Evolutionary conservation across 2,329 filamentous ascomycete genomes (phyloP).

Genomic region (Alternaria sp.): DNA sequence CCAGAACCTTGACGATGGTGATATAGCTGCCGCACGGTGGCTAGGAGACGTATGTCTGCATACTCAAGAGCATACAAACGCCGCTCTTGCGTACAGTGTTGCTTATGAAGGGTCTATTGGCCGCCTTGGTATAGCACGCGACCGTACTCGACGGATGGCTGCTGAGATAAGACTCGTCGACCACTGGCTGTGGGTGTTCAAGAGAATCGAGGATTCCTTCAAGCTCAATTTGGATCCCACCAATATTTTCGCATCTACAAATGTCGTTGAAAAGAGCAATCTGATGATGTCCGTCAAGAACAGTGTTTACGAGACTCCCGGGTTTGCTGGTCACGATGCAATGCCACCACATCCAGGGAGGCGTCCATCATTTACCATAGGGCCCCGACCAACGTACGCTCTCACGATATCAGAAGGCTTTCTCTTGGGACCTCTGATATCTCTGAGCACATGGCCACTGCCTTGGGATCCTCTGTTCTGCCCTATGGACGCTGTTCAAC

Average conservation of each 20-base stretch:
- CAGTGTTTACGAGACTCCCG: slow-evolving; percentile 13
- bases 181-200: slow-evolving; percentile 30
- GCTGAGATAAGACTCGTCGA: slow-evolving; percentile 37
- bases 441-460: slow-evolving; percentile 36
- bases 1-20: slow-evolving; percentile 40
- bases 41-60: slow-evolving; percentile 46
- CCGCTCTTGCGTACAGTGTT: slow-evolving; percentile 42
- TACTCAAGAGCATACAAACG: slow-evolving; percentile 39
- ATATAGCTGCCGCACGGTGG: slow-evolving; percentile 47
- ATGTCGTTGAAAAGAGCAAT: slow-evolving; percentile 34
- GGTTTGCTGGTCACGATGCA: neutral
- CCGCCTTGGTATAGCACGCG: slow-evolving; percentile 27
- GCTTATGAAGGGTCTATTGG: slow-evolving; percentile 36
- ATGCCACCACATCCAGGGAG: neutral
- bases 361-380: slow-evolving; percentile 9
- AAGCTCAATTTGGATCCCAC: slow-evolving; percentile 33
- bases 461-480: slow-evolving; percentile 40
- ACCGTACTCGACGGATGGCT: slow-evolving; percentile 27
- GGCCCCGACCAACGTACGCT: slow-evolving; percentile 19
- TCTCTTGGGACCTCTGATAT: slow-evolving; percentile 33
- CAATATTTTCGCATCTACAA: slow-evolving; percentile 35
- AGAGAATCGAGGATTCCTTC: slow-evolving; percentile 28
- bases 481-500: slow-evolving; percentile 29
- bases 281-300: slow-evolving; percentile 26
- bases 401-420: slow-evolving; percentile 30